phyloP scores from a whole-genome alignment of 2,329 filamentous ascomycete genomes.

The Cytospora schulzeri region DNA sequence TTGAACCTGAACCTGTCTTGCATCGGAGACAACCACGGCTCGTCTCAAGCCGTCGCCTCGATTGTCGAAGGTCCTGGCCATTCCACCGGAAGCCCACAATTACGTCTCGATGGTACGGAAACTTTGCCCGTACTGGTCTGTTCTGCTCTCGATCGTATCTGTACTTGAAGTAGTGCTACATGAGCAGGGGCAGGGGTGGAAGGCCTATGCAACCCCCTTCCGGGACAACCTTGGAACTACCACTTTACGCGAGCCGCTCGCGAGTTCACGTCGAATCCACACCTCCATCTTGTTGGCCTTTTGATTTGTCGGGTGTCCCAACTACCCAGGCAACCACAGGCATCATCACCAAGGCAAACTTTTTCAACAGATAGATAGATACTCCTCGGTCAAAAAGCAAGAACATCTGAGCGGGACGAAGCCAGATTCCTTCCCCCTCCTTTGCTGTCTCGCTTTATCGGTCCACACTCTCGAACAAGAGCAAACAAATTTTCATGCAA shows the following conservation, averaged over 20 bases:
- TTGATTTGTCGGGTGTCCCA: constrained; percentile 29
- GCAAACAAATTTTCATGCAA: constrained; percentile 28
- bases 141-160: not conserved
- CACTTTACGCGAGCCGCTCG: constrained; percentile 38
- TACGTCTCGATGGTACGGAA: not conserved
- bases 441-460: constrained; percentile 28
- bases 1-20: constrained; percentile 6
- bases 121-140: not conserved
- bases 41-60: not conserved
- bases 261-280: constrained; percentile 33
- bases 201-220: constrained; percentile 23
- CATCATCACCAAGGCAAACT: constrained; percentile 13
- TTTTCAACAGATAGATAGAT: constrained; percentile 4
- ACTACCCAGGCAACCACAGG: constrained; percentile 25
- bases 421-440: constrained; percentile 11
- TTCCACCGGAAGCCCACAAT: not conserved
- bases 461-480: constrained; percentile 29
- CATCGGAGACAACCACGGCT: constrained; percentile 8
- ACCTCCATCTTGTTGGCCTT: constrained; percentile 28
- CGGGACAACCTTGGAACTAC: constrained; percentile 27
- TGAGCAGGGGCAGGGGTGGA: constrained; percentile 18
- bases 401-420: constrained; percentile 19
- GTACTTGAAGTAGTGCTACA: not conserved
- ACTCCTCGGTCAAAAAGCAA: constrained; percentile 30
- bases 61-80: not conserved